Evolutionary conservation across 257 asterid genomes (phyloP).

Genomic region (Nicotiana paniculata): DNA sequence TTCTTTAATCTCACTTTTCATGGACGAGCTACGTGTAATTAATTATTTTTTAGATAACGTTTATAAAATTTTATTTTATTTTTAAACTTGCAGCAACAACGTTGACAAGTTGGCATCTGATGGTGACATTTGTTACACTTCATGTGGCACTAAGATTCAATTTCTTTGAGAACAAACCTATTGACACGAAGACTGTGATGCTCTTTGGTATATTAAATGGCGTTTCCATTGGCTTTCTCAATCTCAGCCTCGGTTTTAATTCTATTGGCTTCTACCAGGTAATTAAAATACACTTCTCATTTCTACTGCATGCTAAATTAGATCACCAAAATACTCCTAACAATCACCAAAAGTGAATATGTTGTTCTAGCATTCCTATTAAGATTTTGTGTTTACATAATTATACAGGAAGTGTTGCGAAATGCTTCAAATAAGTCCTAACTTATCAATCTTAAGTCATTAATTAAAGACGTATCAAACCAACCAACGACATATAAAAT

Average conservation of each 20-base stretch:
- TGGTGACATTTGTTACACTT: slow-evolving; percentile 87
- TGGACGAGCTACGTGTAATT: not conserved
- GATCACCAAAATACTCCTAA: too few species aligned
- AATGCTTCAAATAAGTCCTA: too few species aligned
- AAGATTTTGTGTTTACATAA: not conserved
- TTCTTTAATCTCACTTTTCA: not conserved
- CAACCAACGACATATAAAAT: too few species aligned
- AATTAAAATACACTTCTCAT: not conserved
- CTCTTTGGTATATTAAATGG: slow-evolving; percentile 74
- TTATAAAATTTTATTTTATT: not conserved
- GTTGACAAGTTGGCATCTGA: slow-evolving; percentile 89
- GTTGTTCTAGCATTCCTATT: too few species aligned
- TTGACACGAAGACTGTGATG: slow-evolving; percentile 55
- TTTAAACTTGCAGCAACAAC: slow-evolving; percentile 46
- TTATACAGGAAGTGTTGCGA: too few species aligned
- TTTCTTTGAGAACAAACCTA: slow-evolving; percentile 68
- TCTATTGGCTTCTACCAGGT: slow-evolving; percentile 96
- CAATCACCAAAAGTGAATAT: too few species aligned
- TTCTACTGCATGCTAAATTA: too few species aligned
- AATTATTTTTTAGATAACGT: not conserved
- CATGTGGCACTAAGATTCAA: slow-evolving; percentile 64
- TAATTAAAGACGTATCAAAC: too few species aligned
- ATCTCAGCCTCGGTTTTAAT: slow-evolving; percentile 83
- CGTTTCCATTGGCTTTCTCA: slow-evolving; percentile 79
- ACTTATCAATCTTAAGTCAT: too few species aligned